Percentiles rank a stretch among this genome's conserved stretches.
Conservation (phyloP, 73 alveolate genomes). For the Blepharisma stoltei region DNA sequence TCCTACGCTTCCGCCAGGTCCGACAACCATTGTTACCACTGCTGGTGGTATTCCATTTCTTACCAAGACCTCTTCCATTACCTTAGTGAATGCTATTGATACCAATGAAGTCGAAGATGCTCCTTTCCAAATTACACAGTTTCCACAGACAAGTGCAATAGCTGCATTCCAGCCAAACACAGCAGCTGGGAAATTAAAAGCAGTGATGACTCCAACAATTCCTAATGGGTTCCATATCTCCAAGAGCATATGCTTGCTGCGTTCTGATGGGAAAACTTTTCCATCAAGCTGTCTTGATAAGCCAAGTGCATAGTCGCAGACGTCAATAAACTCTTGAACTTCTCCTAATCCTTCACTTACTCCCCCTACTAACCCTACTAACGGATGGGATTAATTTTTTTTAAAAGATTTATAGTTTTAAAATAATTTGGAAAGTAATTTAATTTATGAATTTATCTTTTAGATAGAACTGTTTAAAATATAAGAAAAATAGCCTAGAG, state of each 20-base stretch:
- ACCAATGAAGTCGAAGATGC: slow-evolving; percentile 72
- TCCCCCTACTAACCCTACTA: no score
- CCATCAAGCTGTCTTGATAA: slow-evolving; percentile 78
- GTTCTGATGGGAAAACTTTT: slow-evolving; percentile 78
- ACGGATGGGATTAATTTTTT: no score
- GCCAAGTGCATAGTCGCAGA: slow-evolving; percentile 92
- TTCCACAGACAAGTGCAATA: slow-evolving; percentile 81
- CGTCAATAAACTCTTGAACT: slow-evolving; percentile 84
- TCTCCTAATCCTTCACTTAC: slow-evolving; percentile 90
- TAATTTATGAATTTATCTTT: no score
- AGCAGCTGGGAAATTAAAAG: slow-evolving; percentile 91
- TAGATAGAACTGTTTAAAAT: no score
- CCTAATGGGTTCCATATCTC: slow-evolving; percentile 93
- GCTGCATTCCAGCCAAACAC: slow-evolving; percentile 75
- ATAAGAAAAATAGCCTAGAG: no score
- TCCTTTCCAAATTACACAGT: slow-evolving; percentile 80
- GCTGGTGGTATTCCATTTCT: slow-evolving; percentile 64
- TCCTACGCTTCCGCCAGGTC: slow-evolving; percentile 81
- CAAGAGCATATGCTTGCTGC: slow-evolving; percentile 87
- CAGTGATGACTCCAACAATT: slow-evolving; percentile 84
- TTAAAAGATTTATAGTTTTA: no score
- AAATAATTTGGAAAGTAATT: no score
- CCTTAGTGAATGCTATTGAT: slow-evolving; percentile 70
- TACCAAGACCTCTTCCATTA: slow-evolving; percentile 69
- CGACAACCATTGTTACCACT: slow-evolving; percentile 45